phyloP scores from a whole-genome alignment of 257 asterid genomes.

The Penstemon davidsonii region DNA sequence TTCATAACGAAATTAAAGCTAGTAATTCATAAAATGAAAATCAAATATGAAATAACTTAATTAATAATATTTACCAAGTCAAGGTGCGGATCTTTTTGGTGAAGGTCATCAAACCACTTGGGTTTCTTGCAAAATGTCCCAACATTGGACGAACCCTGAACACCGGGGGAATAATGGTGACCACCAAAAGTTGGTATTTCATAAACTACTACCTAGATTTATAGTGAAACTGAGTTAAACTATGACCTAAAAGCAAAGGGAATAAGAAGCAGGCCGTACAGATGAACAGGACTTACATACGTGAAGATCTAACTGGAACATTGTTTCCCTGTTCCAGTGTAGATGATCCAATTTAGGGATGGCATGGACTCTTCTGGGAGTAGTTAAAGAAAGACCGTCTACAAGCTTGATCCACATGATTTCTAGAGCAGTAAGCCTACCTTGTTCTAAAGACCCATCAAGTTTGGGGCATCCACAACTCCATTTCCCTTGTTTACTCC shows the following conservation, averaged over 20 bases:
- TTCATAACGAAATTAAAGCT: constrained; percentile 27
- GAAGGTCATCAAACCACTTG: constrained; percentile 74
- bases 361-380: constrained; percentile 33
- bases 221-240: constrained; percentile 27
- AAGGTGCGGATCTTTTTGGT: constrained; percentile 42
- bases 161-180: constrained; percentile 75
- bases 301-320: constrained; percentile 72
- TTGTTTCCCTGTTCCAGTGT: constrained; percentile 57
- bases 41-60: background rate
- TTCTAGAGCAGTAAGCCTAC: constrained; percentile 33
- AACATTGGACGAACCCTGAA: constrained; percentile 32
- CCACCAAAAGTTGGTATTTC: constrained; percentile 66
- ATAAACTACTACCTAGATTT: constrained; percentile 65
- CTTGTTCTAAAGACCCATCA: constrained; percentile 37
- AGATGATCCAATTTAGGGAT: constrained; percentile 72
- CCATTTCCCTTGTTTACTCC: constrained; percentile 29
- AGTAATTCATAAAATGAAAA: constrained; percentile 23
- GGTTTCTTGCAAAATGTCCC: constrained; percentile 59
- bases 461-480: constrained; percentile 63
- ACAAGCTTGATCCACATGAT: constrained; percentile 57
- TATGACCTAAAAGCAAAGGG: constrained; percentile 21
- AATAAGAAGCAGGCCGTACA: constrained; percentile 20
- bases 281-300: constrained; percentile 84
- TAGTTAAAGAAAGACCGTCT: constrained; percentile 33
- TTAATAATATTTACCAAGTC: constrained; percentile 62